phyloP scores from a whole-genome alignment of 2,329 filamentous ascomycete genomes.

The Sporothrix dimorphospora region DNA sequence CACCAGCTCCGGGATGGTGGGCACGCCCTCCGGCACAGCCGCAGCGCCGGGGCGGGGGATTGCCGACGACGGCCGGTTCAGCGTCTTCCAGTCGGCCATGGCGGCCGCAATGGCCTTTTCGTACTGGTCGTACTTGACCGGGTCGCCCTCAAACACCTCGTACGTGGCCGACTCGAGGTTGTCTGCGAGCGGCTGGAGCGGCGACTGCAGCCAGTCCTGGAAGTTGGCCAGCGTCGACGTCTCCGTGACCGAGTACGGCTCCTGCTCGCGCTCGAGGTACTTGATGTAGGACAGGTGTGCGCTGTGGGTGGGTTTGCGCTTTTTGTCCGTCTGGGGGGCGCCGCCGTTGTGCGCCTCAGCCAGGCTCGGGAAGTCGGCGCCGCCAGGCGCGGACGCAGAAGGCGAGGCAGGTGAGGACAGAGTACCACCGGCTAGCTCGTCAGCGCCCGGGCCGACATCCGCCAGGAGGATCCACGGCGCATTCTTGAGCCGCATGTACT shows the following conservation, averaged over 20 bases:
- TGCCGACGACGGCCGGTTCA: slow-evolving; percentile 74
- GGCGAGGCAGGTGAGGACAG: slow-evolving; percentile 32
- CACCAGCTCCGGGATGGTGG: slow-evolving; percentile 55
- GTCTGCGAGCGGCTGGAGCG: slow-evolving; percentile 90
- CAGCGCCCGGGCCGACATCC: slow-evolving; percentile 57
- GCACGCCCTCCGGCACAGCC: slow-evolving; percentile 27
- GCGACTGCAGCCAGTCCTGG: slow-evolving; percentile 96
- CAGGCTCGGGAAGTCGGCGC: slow-evolving; percentile 67
- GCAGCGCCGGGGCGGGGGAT: slow-evolving; percentile 58
- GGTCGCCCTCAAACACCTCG: slow-evolving; percentile 97
- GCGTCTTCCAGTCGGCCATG: slow-evolving; percentile 74
- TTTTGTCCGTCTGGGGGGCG: slow-evolving; percentile 43
- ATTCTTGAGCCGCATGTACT: slow-evolving; percentile 67
- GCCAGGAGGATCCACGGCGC: slow-evolving; percentile 66
- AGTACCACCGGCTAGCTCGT: slow-evolving; percentile 39
- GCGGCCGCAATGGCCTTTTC: slow-evolving; percentile 82
- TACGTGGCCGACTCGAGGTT: slow-evolving; percentile 97
- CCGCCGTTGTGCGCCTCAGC: slow-evolving; percentile 61
- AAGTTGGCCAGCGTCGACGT: slow-evolving; percentile 57
- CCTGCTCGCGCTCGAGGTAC: slow-evolving; percentile 82
- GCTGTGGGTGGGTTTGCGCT: slow-evolving; percentile 46
- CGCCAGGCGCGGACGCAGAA: not conserved
- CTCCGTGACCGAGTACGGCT: slow-evolving; percentile 58
- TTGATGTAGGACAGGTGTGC: slow-evolving; percentile 75
- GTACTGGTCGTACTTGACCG: slow-evolving; percentile 97